These are phyloP conservation scores for Tetrastigma voinierianum DNA, from an alignment of 164 flowering plant genomes.

Conservation along the genomic window DNA sequence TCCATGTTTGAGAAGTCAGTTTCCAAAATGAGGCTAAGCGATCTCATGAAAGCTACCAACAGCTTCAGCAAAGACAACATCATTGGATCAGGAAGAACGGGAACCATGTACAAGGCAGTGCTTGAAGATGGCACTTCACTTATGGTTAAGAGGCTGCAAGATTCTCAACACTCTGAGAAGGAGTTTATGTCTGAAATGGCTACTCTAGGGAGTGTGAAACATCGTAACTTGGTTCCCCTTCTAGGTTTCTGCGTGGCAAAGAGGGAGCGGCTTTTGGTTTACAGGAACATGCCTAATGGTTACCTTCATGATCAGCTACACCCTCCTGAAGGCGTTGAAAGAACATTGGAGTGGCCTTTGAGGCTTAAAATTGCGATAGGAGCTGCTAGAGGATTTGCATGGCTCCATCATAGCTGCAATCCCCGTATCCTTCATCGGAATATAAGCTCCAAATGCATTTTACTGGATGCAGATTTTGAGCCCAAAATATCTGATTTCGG, in stretches of 20 bases:
- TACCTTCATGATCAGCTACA: conserved; percentile 54
- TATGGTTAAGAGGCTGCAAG: conserved; percentile 64
- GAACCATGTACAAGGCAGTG: conserved; percentile 55
- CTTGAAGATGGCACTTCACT: conserved; percentile 48
- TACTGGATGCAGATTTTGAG: conserved; percentile 54
- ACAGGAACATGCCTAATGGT: conserved; percentile 58
- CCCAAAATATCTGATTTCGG: conserved; percentile 79
- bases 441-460: conserved; percentile 70
- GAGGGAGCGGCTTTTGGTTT: conserved; percentile 61
- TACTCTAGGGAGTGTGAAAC: conserved; percentile 57
- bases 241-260: conserved; percentile 62
- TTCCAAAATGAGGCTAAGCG: conserved; percentile 57
- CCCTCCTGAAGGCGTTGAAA: conserved; percentile 18
- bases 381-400: conserved; percentile 68
- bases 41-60: conserved; percentile 76
- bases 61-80: conserved; percentile 52
- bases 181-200: conserved; percentile 64
- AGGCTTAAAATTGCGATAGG: conserved; percentile 65
- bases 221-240: conserved; percentile 60
- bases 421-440: conserved; percentile 73
- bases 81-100: conserved; percentile 64
- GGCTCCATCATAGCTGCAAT: conserved; percentile 78
- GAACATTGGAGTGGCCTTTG: conserved; percentile 51
- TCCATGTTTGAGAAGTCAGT: conserved; percentile 70
- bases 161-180: conserved; percentile 58